Base-by-base conservation (phyloP, 495 filamentous ascomycete genomes). In the Pyrenopolyporus hunteri region DNA sequence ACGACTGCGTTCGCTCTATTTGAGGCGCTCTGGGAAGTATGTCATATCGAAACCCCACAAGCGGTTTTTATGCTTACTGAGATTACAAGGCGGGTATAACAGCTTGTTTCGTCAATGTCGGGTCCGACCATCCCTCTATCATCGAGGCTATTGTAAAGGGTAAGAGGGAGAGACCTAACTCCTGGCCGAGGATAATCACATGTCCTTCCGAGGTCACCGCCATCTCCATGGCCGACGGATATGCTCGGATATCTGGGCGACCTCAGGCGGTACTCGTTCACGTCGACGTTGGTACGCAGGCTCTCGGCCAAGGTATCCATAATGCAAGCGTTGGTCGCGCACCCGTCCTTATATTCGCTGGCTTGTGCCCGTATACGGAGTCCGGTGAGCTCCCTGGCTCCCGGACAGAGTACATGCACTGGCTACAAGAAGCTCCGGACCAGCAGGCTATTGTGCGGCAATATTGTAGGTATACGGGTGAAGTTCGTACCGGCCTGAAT, bases 211-310 rank as follows among this genome's bases (percentile, higher is more conserved):
- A 90, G 62, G 76, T 84, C 63, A 58, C 49, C 2, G 89, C 89
- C 31, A 81, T 91, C n/a, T 90, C 89, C 19, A 89, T 89, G 84
- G 89, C 89, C 3, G 89, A 91, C 66, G 89, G 88, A 28, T 91
- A 89, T 66, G 89, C 89, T 22, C 87, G 89, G 53, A 74, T 88
- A 6, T 89, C 89, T 11, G 82, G 83, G 31, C 79, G 85, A 37
- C 86, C 88, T 0, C 89, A 92, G 72, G 86, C 83, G 46, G 89
- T 92, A 11, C 86, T 92, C 43, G 86, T 91, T 2, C 89, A 92
- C 64, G 89, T 92, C 48, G 89, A 92, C 70, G 89, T 92, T 20
- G 89, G 89, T 23, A 92, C 89, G 0, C 89, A 92, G 73, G 89
- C 87, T 11, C 81, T 92, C 9, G 89, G 81, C 6, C 87, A 88